Evolutionary conservation across 1,284 basidiomycete species (phyloP).

Genomic region (Anthracocystis panici-leucophaei): DNA sequence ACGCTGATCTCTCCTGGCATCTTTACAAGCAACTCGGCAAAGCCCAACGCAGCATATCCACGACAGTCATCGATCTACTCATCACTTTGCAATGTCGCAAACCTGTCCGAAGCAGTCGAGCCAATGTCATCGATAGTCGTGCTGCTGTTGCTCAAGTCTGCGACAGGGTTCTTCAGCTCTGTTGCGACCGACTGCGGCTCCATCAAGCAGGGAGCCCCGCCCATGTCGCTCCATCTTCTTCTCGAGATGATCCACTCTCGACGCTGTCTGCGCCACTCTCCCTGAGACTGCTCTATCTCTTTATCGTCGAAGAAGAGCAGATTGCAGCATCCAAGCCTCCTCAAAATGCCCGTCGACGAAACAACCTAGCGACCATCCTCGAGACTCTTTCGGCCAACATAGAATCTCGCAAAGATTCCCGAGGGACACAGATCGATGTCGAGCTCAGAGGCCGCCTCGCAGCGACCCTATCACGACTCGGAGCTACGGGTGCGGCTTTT

Average conservation of each 20-base stretch:
- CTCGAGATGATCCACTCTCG: constrained; percentile 1
- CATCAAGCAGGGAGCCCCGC: constrained; percentile 17
- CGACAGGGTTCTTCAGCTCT: constrained; percentile 30
- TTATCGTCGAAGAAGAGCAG: constrained; percentile 43
- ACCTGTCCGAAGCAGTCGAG: constrained; percentile 17
- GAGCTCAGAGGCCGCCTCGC: constrained; percentile 33
- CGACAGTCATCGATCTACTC: constrained; percentile 24
- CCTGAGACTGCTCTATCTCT: constrained; percentile 36
- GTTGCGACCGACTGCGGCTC: constrained; percentile 11
- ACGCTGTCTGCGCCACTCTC: constrained; percentile 20
- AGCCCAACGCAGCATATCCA: constrained; percentile 11
- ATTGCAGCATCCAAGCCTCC: constrained; percentile 18
- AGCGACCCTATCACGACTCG: constrained; percentile 24
- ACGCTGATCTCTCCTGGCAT: constrained; percentile 36
- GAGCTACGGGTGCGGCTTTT: constrained; percentile 23
- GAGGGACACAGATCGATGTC: constrained; percentile 11
- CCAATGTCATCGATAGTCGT: constrained; percentile 10
- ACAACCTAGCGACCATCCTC: constrained; percentile 7
- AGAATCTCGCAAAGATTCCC: background rate
- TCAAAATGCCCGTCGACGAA: constrained; percentile 4
- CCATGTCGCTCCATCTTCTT: background rate
- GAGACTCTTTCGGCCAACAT: constrained; percentile 10
- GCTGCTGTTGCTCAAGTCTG: constrained; percentile 31
- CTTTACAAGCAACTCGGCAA: constrained; percentile 33
- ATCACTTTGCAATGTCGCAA: constrained; percentile 41